Evolutionary conservation across 2,329 filamentous ascomycete species (phyloP).

Genomic region (Trichoderma lentiforme): DNA sequence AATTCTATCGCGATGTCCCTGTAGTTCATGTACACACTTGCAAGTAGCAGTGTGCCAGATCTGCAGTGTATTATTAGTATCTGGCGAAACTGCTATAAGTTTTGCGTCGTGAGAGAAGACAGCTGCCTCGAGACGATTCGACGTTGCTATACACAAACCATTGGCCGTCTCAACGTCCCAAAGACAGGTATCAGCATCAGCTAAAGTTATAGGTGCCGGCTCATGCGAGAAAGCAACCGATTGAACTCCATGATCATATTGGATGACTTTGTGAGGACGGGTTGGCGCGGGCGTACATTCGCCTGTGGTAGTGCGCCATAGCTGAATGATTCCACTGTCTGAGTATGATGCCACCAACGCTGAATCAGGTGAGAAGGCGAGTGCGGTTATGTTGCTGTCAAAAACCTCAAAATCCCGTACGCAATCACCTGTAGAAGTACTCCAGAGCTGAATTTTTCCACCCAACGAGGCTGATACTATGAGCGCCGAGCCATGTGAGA

Average conservation of each 20-base stretch:
- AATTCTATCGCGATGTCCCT: rapidly evolving
- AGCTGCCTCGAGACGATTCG: rapidly evolving
- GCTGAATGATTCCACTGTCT: not conserved
- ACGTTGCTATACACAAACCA: not conserved
- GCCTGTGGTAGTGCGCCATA: not conserved
- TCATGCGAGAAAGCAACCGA: not conserved
- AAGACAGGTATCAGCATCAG: not conserved
- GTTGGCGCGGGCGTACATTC: no score
- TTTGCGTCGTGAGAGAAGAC: not conserved
- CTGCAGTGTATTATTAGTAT: rapidly evolving
- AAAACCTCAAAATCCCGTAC: not conserved
- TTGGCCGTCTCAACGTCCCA: not conserved
- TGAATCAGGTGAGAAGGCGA: not conserved
- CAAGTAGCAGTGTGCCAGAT: not conserved
- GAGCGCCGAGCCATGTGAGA: not conserved
- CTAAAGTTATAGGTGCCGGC: not conserved
- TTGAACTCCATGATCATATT: not conserved
- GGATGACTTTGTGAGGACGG: no score
- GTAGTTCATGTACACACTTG: not conserved
- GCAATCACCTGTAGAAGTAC: not conserved
- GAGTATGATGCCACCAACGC: no score
- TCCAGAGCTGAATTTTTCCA: not conserved
- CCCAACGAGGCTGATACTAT: not conserved
- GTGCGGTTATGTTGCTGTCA: rapidly evolving
- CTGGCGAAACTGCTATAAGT: not conserved